Base-by-base conservation (phyloP, 768 basidiomycete species). In the Hypholoma fasciculare region DNA sequence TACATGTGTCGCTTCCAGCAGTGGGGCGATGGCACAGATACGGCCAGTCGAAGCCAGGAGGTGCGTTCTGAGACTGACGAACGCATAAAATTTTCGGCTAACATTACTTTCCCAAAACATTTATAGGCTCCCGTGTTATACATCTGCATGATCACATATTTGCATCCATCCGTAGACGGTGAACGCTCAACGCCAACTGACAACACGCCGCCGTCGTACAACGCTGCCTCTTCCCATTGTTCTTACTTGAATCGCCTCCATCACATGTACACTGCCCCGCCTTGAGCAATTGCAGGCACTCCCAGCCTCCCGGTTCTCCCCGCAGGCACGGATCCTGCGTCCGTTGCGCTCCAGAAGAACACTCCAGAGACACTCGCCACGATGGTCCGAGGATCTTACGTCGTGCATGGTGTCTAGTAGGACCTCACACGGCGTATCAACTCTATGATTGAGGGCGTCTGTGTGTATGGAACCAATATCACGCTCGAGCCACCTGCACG, bases 331-430 rank as follows among this genome's bases (percentile, higher is more conserved):
- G 67, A 59, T 63, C 13, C 58, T 62, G 4, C 84, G 19, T 1
- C 76, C 75, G 30, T 68, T 5, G 23, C 66, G 62, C 16, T 40
- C 43, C 27, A 34, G n/a, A 36, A 36, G 5, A 54, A 44, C 23
- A 43, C 53, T 4, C 9, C 7, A 9, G 53, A 54, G 30, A 54
- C 53, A 27, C 14, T 54, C 5, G 40, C 53, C 9, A 30, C 53
- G 27, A 54, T 54, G 27, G 7, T 4, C 12, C 14, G 6, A 26
- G 53, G 42, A 7, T 19, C 30, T 4, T 54, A 54, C 17, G 19
- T 14, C 14, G 43, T 27, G 27, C 42, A 36, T 11, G 53, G 53
- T n/a, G 17, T n/a, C n/a, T n/a, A 17, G 26, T 46, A 44, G 26
- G 30, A 43, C 42, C 43, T 54, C 11, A n/a, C 17, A 7, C 53